Conservation (phyloP, 2,329 filamentous ascomycete genomes). For the Sporothrix dimorphospora region DNA sequence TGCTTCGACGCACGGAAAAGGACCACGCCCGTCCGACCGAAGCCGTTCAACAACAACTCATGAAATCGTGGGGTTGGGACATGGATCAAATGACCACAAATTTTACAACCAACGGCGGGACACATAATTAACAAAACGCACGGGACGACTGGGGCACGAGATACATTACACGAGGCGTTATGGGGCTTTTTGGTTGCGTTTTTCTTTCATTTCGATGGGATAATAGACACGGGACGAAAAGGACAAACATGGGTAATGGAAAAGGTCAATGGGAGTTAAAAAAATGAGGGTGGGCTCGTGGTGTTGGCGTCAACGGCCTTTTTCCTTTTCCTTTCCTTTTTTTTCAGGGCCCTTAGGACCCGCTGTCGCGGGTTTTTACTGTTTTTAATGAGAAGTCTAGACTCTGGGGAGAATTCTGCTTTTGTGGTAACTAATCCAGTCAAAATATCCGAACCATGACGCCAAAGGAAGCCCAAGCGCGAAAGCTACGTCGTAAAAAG, state of each 20-base stretch:
- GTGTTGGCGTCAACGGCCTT: not conserved
- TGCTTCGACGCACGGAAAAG: slow-evolving; percentile 40
- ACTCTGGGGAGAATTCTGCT: not conserved
- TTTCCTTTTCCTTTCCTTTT: not conserved
- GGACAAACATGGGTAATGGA: not conserved
- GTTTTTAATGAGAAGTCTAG: not conserved
- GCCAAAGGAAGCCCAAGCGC: not conserved
- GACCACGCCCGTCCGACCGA: slow-evolving; percentile 42
- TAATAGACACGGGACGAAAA: not conserved
- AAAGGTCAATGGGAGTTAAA: not conserved
- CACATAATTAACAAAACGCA: not conserved
- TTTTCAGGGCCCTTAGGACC: not conserved
- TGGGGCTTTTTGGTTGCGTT: not conserved
- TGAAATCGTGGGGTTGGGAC: slow-evolving; percentile 38
- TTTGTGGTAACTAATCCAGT: not conserved
- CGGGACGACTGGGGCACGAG: not conserved
- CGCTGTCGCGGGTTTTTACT: slow-evolving; percentile 24
- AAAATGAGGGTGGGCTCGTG: not conserved
- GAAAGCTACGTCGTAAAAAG: not conserved
- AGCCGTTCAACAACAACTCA: slow-evolving; percentile 39
- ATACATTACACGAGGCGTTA: not conserved
- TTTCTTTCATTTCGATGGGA: not conserved
- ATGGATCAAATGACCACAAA: not conserved
- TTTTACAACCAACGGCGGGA: not conserved
- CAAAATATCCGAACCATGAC: not conserved